These are phyloP conservation scores for Solidago caesia DNA, from an alignment of 129 eudicot species.

Conservation along the genomic window DNA sequence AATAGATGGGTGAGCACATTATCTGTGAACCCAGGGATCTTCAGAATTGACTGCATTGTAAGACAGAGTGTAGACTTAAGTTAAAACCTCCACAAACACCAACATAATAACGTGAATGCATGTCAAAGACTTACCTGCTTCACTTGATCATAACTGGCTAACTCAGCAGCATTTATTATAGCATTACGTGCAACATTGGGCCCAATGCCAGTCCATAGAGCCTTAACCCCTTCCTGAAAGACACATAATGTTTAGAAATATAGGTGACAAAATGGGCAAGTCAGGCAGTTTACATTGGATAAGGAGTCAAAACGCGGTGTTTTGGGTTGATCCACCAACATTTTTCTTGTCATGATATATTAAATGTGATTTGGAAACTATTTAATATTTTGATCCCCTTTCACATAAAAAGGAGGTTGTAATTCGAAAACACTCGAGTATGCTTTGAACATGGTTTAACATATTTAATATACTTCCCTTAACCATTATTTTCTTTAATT, in stretches of 20 bases:
- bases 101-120: neutral
- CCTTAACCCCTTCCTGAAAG: conserved; percentile 73
- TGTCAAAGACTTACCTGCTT: conserved; percentile 55
- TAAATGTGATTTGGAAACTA: neutral
- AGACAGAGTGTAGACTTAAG: neutral
- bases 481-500: neutral
- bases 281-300: too few relatives aligned
- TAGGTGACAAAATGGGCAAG: neutral
- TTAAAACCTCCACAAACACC: neutral
- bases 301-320: neutral
- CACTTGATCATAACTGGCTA: conserved; percentile 98
- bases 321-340: neutral
- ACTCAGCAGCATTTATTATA: conserved; percentile 91
- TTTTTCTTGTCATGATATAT: neutral
- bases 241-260: conserved; percentile 2
- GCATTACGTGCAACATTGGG: conserved; percentile 92
- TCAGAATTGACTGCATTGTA: conserved; percentile 69
- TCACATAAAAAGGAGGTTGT: neutral
- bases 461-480: too few relatives aligned
- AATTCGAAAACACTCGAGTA: neutral
- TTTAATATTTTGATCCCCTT: neutral
- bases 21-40: conserved; percentile 87
- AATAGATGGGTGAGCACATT: conserved; percentile 78
- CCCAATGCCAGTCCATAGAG: conserved; percentile 92
- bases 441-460: too few relatives aligned